These are phyloP conservation scores for Phoma sp. DNA, from an alignment of 2,329 filamentous ascomycete species.

Conservation along the genomic window DNA sequence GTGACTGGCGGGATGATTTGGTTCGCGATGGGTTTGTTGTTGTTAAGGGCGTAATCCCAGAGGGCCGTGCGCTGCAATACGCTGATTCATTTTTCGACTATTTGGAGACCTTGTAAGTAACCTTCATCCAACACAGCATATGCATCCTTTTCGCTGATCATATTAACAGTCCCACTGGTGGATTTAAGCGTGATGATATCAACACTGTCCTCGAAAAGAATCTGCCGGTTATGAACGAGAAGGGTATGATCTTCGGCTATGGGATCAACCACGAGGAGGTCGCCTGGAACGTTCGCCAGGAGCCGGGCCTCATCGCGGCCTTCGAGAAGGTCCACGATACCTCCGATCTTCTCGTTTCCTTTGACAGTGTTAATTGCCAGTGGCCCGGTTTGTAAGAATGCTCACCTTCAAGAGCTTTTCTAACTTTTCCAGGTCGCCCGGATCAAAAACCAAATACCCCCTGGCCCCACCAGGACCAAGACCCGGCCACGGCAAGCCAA, in stretches of 20 bases:
- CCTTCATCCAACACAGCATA: not conserved
- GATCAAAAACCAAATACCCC: not conserved
- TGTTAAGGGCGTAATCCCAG: not conserved
- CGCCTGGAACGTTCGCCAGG: not conserved
- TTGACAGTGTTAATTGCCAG: not conserved
- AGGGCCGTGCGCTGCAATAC: not conserved
- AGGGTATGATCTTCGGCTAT: constrained; percentile 3
- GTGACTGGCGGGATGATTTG: not conserved
- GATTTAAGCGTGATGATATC: not conserved
- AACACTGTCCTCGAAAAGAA: not conserved
- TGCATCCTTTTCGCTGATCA: not conserved
- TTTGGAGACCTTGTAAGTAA: not conserved
- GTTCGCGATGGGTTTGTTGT: not conserved
- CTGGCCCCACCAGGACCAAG: not conserved
- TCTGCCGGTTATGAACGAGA: not conserved
- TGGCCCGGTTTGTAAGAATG: too few relatives aligned
- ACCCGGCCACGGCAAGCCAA: not conserved
- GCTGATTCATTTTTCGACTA: not conserved
- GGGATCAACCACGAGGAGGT: not conserved
- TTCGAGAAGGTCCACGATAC: not conserved
- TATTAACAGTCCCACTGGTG: not conserved
- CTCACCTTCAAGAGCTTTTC: too few relatives aligned
- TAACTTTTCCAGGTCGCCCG: not conserved
- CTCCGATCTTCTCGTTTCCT: not conserved
- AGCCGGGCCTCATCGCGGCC: not conserved